A percentile compares a stretch with the other conserved stretches of the same genome.
Conservation (phyloP, 192 early-diverging fungal genomes). For the Obelidium mucronatum region DNA sequence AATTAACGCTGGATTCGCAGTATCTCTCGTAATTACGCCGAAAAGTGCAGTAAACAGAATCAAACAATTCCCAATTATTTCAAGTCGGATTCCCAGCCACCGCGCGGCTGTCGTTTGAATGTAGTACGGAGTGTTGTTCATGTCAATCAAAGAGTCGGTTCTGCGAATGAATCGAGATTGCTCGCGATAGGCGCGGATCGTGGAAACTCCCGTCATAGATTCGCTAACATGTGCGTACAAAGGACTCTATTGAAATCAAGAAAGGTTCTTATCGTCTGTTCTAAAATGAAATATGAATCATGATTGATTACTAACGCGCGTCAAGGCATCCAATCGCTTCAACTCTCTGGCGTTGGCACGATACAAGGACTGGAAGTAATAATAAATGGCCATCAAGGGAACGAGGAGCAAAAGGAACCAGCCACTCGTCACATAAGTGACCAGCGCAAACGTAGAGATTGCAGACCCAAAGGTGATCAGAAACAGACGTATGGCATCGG, state of each 20-base stretch:
- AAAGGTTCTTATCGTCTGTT: conserved; percentile 82
- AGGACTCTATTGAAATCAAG: conserved; percentile 72
- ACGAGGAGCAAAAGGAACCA: conserved; percentile 34
- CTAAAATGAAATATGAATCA: conserved; percentile 51
- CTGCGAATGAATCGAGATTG: conserved; percentile 70
- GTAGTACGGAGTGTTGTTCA: conserved; percentile 83
- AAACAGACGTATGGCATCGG: conserved; percentile 60
- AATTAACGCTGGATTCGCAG: conserved; percentile 35
- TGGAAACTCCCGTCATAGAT: conserved; percentile 77
- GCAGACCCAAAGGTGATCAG: conserved; percentile 28
- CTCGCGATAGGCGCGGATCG: conserved; percentile 82
- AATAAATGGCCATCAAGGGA: conserved; percentile 41
- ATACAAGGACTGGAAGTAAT: conserved; percentile 44
- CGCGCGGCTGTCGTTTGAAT: conserved; percentile 56
- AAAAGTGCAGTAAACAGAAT: conserved; percentile 79
- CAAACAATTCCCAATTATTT: conserved; percentile 70
- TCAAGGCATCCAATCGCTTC: conserved; percentile 45
- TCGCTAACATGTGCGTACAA: conserved; percentile 82
- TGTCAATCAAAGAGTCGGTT: conserved; percentile 73
- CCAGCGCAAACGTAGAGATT: conserved; percentile 40
- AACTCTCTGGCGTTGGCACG: conserved; percentile 45
- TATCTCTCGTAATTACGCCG: conserved; percentile 58
- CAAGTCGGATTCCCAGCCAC: conserved; percentile 45
- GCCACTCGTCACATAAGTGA: conserved; percentile 38
- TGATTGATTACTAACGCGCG: conserved; percentile 19